Evolutionary conservation across 306 rosid genomes (phyloP).

Genomic region (Adenanthera pavonina): DNA sequence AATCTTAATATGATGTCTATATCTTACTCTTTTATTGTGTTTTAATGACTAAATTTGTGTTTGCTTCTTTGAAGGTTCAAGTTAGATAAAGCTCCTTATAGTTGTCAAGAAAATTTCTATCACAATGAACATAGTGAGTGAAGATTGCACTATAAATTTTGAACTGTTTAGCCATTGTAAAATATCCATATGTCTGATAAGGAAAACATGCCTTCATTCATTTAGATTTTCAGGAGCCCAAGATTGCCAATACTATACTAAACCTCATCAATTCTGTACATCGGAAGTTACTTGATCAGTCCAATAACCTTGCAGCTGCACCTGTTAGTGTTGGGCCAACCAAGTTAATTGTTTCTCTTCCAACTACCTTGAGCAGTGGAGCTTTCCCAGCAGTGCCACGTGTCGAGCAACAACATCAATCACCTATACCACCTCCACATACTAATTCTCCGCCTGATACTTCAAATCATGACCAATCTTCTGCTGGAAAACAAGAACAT

Average conservation of each 20-base stretch:
- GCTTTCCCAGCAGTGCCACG: slow-evolving; percentile 74
- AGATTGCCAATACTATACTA: slow-evolving; percentile 35
- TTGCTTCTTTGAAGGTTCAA: slow-evolving; percentile 56
- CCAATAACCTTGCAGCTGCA: slow-evolving; percentile 77
- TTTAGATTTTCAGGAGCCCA: slow-evolving; percentile 54
- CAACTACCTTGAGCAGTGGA: slow-evolving; percentile 78
- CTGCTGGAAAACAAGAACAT: slow-evolving; percentile 31
- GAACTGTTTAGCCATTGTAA: slow-evolving; percentile 29
- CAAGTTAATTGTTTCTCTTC: slow-evolving; percentile 52
- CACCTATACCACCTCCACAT: slow-evolving; percentile 45
- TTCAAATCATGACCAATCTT: background rate
- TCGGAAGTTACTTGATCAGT: slow-evolving; percentile 75
- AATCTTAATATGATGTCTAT: slow-evolving; percentile 31
- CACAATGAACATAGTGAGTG: slow-evolving; percentile 62
- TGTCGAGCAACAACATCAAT: slow-evolving; percentile 41
- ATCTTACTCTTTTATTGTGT: slow-evolving; percentile 21
- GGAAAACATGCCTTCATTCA: slow-evolving; percentile 35
- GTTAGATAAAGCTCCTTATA: slow-evolving; percentile 43
- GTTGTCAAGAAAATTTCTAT: slow-evolving; percentile 37
- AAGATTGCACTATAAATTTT: slow-evolving; percentile 37
- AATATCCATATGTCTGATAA: slow-evolving; percentile 22
- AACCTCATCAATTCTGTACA: slow-evolving; percentile 51
- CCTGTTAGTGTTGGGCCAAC: slow-evolving; percentile 51
- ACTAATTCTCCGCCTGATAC: background rate
- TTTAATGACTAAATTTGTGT: slow-evolving; percentile 41